phyloP scores from a whole-genome alignment of 768 basidiomycete species.

The Serpula lacrymans region DNA sequence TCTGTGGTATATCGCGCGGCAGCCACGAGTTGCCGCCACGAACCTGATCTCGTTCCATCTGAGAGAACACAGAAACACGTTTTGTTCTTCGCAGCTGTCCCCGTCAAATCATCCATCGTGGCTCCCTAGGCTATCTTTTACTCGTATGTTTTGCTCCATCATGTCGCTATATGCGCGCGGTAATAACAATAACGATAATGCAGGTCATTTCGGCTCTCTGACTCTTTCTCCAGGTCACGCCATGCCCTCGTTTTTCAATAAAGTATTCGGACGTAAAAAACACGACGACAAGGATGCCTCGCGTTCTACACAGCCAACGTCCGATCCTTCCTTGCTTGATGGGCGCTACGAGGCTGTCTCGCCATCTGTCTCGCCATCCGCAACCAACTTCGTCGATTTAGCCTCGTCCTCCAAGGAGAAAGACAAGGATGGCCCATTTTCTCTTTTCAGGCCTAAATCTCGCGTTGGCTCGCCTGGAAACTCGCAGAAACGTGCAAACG shows the following conservation, averaged over 20 bases:
- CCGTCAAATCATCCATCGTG: not conserved
- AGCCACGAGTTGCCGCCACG: too few relatives aligned
- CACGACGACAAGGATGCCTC: constrained; percentile 45
- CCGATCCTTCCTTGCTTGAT: constrained; percentile 53
- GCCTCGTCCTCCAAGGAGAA: constrained; percentile 29
- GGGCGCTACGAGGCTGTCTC: constrained; percentile 75
- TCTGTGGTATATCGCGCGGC: too few relatives aligned
- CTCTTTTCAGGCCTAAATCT: constrained; percentile 49
- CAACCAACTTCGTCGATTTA: constrained; percentile 17
- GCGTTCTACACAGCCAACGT: constrained; percentile 29
- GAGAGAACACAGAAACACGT: not conserved
- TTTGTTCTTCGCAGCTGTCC: not conserved
- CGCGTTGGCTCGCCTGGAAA: constrained; percentile 33
- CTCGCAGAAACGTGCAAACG: constrained; percentile 28
- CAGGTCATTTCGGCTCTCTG: constrained; percentile 9
- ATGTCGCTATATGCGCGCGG: too few relatives aligned
- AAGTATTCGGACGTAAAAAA: constrained; percentile 74
- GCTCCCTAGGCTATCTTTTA: too few relatives aligned
- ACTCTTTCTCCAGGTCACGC: constrained; percentile 15
- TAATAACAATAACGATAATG: too few relatives aligned
- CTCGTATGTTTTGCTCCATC: too few relatives aligned
- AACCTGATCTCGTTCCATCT: too few relatives aligned
- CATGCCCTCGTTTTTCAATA: constrained; percentile 70
- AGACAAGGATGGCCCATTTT: constrained; percentile 43
- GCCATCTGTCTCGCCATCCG: constrained; percentile 38